These are phyloP conservation scores for Brassica napus DNA, from an alignment of 345 rosid genomes.

Conservation along the genomic window Da-Ae NC_063442.1:37794501-37795000, in stretches of 20 bases:
- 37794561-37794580: constrained; percentile 48
- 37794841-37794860: constrained; percentile 24
- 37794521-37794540: background rate
- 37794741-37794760: constrained; percentile 3
- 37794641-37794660: constrained; percentile 49
- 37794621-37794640: constrained; percentile 47
- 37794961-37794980: background rate
- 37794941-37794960: constrained; percentile 30
- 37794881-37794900: constrained; percentile 19
- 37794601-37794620: constrained; percentile 44
- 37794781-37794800: constrained; percentile 47
- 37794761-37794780: constrained; percentile 35
- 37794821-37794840: constrained; percentile 42
- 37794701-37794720: background rate
- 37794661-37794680: constrained; percentile 17
- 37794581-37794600: constrained; percentile 42
- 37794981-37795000: background rate
- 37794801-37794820: constrained; percentile 44
- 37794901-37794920: constrained; percentile 31
- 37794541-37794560: constrained; percentile 13
- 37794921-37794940: constrained; percentile 7
- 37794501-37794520: constrained; percentile 5
- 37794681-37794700: background rate
- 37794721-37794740: constrained; percentile 24
- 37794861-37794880: constrained; percentile 42